Evolutionary conservation across 169 alveolate species (phyloP).

Genomic region (Eimeria tenella): DNA sequence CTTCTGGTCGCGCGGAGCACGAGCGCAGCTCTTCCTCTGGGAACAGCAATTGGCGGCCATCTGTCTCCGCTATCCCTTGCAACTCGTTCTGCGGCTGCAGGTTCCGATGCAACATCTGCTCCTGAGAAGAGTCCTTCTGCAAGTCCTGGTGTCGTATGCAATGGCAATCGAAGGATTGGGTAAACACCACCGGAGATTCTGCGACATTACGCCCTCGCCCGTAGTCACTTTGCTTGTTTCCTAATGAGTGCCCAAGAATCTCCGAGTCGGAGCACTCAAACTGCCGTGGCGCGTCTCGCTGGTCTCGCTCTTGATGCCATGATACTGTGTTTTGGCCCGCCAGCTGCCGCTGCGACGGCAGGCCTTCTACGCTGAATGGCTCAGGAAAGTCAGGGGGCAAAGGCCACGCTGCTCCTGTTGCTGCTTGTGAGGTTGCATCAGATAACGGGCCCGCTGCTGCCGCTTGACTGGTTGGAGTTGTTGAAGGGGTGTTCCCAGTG

Average conservation of each 20-base stretch:
- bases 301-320: slow-evolving; percentile 5
- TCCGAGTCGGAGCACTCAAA: neutral
- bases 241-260: neutral
- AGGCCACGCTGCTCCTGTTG: slow-evolving; percentile 61
- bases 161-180: slow-evolving; percentile 28
- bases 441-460: slow-evolving; percentile 13
- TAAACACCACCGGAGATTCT: neutral
- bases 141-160: slow-evolving; percentile 42
- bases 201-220: neutral
- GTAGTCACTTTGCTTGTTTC: slow-evolving; percentile 19
- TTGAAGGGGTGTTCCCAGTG: neutral
- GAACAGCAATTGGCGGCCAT: slow-evolving; percentile 44
- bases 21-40: slow-evolving; percentile 54
- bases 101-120: slow-evolving; percentile 16
- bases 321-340: neutral
- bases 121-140: slow-evolving; percentile 31
- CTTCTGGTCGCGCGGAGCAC: slow-evolving; percentile 1
- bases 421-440: slow-evolving; percentile 13
- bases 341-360: slow-evolving; percentile 25
- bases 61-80: slow-evolving; percentile 12
- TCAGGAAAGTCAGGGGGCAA: slow-evolving; percentile 70
- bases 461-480: slow-evolving; percentile 5
- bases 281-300: slow-evolving; percentile 12
- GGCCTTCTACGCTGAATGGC: slow-evolving; percentile 38
- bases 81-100: slow-evolving; percentile 43